A percentile compares a stretch with the other conserved stretches of the same genome.
Conservation (phyloP, 176 grass and related monocot species). For the Musa acuminata region DNA sequence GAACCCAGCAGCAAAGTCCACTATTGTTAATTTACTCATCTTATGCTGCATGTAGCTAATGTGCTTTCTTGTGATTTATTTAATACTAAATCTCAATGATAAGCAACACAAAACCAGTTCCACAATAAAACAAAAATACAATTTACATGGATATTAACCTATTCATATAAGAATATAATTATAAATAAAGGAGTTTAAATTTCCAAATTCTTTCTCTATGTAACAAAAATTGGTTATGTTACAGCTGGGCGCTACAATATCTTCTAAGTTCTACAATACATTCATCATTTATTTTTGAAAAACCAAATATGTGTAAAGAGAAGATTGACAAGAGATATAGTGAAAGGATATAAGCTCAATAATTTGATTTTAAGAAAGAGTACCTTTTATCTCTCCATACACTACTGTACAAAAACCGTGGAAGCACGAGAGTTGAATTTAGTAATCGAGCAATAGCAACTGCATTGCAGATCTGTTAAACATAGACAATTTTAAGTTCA, state of each 20-base stretch:
- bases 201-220: too few species aligned
- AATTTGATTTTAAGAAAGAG: background rate
- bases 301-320: background rate
- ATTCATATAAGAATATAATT: too few species aligned
- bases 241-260: background rate
- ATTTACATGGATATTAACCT: too few species aligned
- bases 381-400: conserved; percentile 97
- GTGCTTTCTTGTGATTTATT: too few species aligned
- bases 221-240: too few species aligned
- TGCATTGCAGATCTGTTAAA: conserved; percentile 90
- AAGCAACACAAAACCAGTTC: too few species aligned
- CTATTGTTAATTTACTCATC: too few species aligned
- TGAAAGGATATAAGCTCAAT: background rate
- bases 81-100: too few species aligned
- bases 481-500: background rate
- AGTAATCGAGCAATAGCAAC: conserved; percentile 71
- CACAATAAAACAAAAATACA: too few species aligned
- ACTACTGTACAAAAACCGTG: conserved; percentile 81
- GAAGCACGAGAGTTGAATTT: conserved; percentile 88
- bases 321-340: background rate
- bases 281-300: background rate
- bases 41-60: too few species aligned
- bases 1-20: too few species aligned
- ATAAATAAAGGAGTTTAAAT: too few species aligned
- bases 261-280: background rate